Conservation (phyloP, 352 stramenopile genomes). For the Pilasporangium apinafurcum region DNA sequence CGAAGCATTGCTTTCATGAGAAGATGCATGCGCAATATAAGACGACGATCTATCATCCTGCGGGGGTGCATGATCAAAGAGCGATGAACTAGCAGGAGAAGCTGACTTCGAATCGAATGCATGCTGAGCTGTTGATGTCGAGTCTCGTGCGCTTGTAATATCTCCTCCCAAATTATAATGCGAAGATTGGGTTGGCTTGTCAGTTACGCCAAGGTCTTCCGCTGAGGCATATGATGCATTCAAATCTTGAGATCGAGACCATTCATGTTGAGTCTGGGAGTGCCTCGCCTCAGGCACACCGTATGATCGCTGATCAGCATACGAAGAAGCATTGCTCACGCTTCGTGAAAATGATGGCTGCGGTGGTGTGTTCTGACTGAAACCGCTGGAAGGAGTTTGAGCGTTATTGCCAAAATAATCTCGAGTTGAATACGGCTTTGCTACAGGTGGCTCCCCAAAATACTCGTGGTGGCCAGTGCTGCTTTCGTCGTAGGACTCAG, state of each 20-base stretch:
- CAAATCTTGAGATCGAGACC: slow-evolving; percentile 2
- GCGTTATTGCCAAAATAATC: too few species aligned
- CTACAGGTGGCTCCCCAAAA: too few species aligned
- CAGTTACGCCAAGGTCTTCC: neutral
- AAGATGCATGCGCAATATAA: too few species aligned
- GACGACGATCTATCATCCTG: too few species aligned
- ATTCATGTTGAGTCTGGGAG: slow-evolving; percentile 5
- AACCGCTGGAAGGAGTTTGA: too few species aligned
- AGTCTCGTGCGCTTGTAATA: too few species aligned
- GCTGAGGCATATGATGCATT: neutral
- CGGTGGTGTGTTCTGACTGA: too few species aligned
- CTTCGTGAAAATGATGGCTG: slow-evolving; percentile 22
- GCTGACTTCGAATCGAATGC: neutral
- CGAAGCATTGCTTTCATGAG: too few species aligned
- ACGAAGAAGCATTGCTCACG: slow-evolving; percentile 29
- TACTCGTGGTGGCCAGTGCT: too few species aligned
- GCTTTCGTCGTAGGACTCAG: too few species aligned
- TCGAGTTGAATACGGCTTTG: too few species aligned
- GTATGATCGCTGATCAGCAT: slow-evolving; percentile 20
- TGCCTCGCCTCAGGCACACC: slow-evolving; percentile 7
- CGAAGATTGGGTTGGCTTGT: neutral
- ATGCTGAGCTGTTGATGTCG: too few species aligned
- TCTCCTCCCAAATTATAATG: neutral
- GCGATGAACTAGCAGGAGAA: slow-evolving; percentile 12
- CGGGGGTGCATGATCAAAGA: slow-evolving; percentile 18